Conservation (phyloP, 106 monocot species). For the Dendrobium huoshanense region DNA sequence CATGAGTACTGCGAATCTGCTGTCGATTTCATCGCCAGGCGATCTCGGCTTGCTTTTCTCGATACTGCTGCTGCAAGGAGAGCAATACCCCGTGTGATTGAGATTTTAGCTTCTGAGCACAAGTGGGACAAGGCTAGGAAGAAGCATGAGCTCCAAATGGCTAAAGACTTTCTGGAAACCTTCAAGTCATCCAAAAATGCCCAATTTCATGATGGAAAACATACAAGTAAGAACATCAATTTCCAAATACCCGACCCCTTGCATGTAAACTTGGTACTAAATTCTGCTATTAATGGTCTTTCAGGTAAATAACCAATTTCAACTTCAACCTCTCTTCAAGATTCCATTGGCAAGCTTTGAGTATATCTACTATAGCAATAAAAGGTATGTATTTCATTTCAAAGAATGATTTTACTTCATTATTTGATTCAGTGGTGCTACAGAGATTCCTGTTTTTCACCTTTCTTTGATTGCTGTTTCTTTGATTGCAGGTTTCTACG, state of each 20-base stretch:
- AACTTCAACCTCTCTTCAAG: not conserved
- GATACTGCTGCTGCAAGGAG: slow-evolving; percentile 87
- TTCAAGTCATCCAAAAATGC: slow-evolving; percentile 98
- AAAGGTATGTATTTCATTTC: not conserved
- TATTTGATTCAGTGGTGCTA: not conserved
- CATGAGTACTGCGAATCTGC: slow-evolving; percentile 92
- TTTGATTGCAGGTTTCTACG: not conserved
- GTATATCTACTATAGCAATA: slow-evolving; percentile 1
- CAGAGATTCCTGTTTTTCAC: not conserved
- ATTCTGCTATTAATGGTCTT: not conserved
- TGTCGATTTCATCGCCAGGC: slow-evolving; percentile 84
- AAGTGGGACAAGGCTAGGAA: slow-evolving; percentile 82
- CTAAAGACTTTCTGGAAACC: slow-evolving; percentile 80
- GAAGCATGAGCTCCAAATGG: slow-evolving; percentile 69
- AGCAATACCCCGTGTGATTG: slow-evolving; percentile 74
- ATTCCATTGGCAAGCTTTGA: not conserved
- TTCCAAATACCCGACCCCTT: not conserved
- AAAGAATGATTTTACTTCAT: not conserved
- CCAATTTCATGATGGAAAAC: slow-evolving; percentile 86
- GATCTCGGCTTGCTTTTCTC: slow-evolving; percentile 87
- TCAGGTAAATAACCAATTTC: slow-evolving; percentile 7
- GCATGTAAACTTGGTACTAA: not conserved
- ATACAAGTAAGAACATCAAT: slow-evolving; percentile 26
- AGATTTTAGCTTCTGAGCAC: slow-evolving; percentile 77
- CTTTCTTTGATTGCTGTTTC: not conserved